Evolutionary conservation across 2,329 filamentous ascomycete genomes (phyloP), one percentile per base, ranked within the genome.

Genomic region (Alternaria brassicicola): DNA sequence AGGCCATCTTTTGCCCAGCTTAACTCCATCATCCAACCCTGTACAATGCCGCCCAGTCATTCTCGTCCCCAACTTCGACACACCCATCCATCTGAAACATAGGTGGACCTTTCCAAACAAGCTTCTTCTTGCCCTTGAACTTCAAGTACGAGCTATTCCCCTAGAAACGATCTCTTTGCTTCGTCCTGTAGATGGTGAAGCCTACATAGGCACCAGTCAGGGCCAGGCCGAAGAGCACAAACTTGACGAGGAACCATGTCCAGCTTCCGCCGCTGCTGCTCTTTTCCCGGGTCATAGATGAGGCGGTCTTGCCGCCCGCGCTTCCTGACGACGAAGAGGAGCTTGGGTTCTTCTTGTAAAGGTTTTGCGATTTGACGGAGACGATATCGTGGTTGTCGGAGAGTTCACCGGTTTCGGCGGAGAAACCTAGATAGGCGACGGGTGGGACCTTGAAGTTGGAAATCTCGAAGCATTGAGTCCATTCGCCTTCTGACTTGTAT

Each of bases 351-450:
- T 67, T 86, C 69, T 85, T 88, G 82, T 98, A 98, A 62, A 99
- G 82, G 78, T 97, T 99, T 83, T 90, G 90, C 56, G 94, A 89
- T 64, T 88, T 84, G 70, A 99, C 86, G 49, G 88, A 90, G 76
- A 98, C 88, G 78, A 99, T 96, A 80, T 99, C 95, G 84, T 97
- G 94, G 84, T 97, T 97, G 81, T 99, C 95, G 79, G 89, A 92
- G 66, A 99, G 86, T 82, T 99, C 94, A 73, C 95, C 95, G 15
- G 95, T 98, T 83, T 98, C 94, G 55, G 92, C 90, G 69, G 86
- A 84, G 80, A 89, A 87, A 63, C 87, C 87, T 6, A 89, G 79
- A 75, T 89, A 89, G 26, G 85, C 81, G 52, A 88, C 85, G 9
- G 83, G 81, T n/a, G 95, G 95, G 65, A 99, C 89, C 70, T 91